Evolutionary conservation across 306 rosid genomes (phyloP), one percentile per base, ranked within the genome.

Genomic region (Purshia tridentata): DNA sequence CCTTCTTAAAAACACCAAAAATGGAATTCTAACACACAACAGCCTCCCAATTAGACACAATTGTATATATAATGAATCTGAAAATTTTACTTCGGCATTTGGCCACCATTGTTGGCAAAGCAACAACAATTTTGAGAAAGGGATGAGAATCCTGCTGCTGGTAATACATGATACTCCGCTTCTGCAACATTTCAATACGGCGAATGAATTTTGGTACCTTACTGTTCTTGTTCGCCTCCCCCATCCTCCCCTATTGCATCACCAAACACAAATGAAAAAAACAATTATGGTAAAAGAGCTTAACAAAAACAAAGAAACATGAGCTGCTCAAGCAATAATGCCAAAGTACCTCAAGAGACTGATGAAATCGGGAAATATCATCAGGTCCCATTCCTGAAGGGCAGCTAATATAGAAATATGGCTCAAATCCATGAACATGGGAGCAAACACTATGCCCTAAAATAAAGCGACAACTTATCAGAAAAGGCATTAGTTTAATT

Each of bases 311-410:
- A 51, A 78, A 59, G 39, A 72, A 6, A 65, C 63, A 52, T 6
- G 60, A 41, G 57, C 67, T 12, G 42, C 56, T 73, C 72, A 76
- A 65, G 63, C 35, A 59, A 41, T 62, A 72, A 56, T 69, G 23
- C 54, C 54, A 59, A 60, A 80, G 20, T 83, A 94, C 99, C 99
- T 94, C 99, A 4, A 94, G 95, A 73, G 18, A 55, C 81, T 74
- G 88, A 82, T 88, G 96, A 75, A 94, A 88, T 58, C 59, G 67
- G 52, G 96, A 84, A 75, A 91, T 87, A 76, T 94, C 95, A 62
- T 94, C 99, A n/a, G 94, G 92, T 66, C 95, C 84, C 99, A 94
- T 89, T 64, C 96, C 97, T 6, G 91, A 84, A 61, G 95, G 96
- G 78, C 96, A 91, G 81, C 77, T 81, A 67, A 89, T 88, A 81